Base-by-base conservation (phyloP, 176 grass and related monocot genomes). In the Thalia dealbata region DNA sequence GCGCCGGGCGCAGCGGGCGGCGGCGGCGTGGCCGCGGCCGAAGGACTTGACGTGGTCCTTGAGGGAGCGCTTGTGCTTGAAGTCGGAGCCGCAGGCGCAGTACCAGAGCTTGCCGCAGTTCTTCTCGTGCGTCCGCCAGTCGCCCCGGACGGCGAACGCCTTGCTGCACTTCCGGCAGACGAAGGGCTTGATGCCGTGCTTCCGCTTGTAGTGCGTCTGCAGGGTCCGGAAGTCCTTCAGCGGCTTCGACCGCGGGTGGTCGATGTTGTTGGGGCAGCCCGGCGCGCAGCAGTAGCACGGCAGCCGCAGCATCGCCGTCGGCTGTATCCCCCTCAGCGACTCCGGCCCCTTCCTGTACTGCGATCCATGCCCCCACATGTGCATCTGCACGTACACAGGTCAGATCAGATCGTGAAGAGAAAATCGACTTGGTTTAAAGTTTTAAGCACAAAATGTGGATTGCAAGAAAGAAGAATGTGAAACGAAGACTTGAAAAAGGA, bases 101-200 rank as follows among this genome's bases (percentile, higher is more conserved):
- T 67, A 42, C 64, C 64, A 67, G 29, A 41, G 64, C 64, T 67
- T 67, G 30, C 64, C 64, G 14, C 64, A 67, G 64, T 43, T 67
- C 64, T 67, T 67, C 64, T 67, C 64, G 30, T 67, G 64, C 3
- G 64, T 67, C 30, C 64, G 29, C 64, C 64, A 67, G 64, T 67
- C 64, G 16, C 64, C 64, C 7, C 32, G 29, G 18, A 67, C 64
- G 9, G 64, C 64, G 30, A 67, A 67, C 16, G 64, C 64, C 64
- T 67, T 67, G 64, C 29, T 7, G 64, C 64, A 67, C 64, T 67
- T 67, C 15, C 64, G 32, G 64, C 64, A 67, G 26, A 67, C 21
- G 64, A 67, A 67, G 64, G 64, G 64, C 30, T 67, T 67, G 64
- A 67, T 67, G 5, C 64, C 64, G 38, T 67, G 64, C 64, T 41